Evolutionary conservation across 2,329 filamentous ascomycete genomes (phyloP).

Genomic region (Albophoma yamanashiensis): DNA sequence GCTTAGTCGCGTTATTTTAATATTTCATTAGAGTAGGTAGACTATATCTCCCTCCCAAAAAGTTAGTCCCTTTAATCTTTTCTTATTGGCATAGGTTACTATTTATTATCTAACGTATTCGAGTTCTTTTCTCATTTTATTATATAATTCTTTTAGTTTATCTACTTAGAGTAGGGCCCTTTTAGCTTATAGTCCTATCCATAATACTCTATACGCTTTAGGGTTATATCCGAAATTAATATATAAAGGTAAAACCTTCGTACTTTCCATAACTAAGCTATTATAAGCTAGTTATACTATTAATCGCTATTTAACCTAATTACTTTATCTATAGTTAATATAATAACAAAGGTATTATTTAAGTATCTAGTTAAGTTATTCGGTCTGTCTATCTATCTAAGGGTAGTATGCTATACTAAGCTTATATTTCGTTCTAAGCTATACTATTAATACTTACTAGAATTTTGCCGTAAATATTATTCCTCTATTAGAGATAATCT

Average conservation of each 20-base stretch:
- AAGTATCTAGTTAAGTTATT: no score
- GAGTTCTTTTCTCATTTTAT: background rate
- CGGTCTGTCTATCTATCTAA: no score
- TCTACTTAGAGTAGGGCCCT: no score
- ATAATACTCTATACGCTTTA: no score
- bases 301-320: no score
- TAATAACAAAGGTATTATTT: no score
- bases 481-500: background rate
- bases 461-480: background rate
- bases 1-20: conserved; percentile 2
- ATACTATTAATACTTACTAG: background rate
- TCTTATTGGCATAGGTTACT: background rate
- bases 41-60: conserved; percentile 3
- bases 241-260: no score
- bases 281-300: no score
- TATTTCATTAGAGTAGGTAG: conserved; percentile 3
- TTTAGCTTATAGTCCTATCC: no score
- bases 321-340: no score
- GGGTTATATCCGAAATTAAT: no score
- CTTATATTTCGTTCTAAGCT: background rate
- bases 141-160: background rate
- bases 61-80: background rate
- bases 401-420: background rate
- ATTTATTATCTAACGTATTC: background rate
- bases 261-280: no score